Percentiles rank a stretch among this genome's conserved stretches.
These are phyloP conservation scores for Fonsecaea erecta DNA, from an alignment of 2,329 filamentous ascomycete species.

Conservation along the genomic window DNA sequence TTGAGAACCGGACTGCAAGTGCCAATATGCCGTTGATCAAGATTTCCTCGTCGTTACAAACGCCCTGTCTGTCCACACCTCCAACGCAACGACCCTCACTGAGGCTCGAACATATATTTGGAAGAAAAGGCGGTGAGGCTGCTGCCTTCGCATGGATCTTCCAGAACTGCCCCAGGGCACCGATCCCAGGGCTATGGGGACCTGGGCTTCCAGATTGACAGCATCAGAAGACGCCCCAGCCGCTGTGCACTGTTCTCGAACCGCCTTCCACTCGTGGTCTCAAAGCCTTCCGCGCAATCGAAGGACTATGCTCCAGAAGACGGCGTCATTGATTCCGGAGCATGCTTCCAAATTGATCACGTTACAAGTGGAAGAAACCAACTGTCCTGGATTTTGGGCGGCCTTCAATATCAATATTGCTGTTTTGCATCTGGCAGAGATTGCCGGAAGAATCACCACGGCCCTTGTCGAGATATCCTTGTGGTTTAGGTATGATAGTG, in stretches of 20 bases:
- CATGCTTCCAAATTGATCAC: conserved; percentile 3
- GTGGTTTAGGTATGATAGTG: conserved; percentile 31
- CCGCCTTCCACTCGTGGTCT: conserved; percentile 14
- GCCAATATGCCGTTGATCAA: conserved; percentile 21
- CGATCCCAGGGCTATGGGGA: too few relatives aligned
- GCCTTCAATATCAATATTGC: conserved; percentile 6
- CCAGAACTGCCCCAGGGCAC: too few relatives aligned
- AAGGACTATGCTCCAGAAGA: conserved; percentile 13
- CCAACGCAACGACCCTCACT: background rate
- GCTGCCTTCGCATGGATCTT: too few relatives aligned
- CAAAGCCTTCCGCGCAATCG: conserved; percentile 6
- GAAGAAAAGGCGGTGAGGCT: conserved; percentile 11
- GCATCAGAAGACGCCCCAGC: conserved; percentile 1
- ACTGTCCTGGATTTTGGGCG: conserved; percentile 14
- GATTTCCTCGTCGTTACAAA: conserved; percentile 4
- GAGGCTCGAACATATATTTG: conserved; percentile 3
- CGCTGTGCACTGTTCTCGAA: conserved; percentile 8
- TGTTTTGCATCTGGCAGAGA: conserved; percentile 18
- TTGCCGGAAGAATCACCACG: conserved; percentile 20
- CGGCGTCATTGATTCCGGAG: conserved; percentile 10
- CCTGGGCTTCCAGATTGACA: too few relatives aligned
- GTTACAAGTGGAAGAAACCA: conserved; percentile 17
- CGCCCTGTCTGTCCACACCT: background rate
- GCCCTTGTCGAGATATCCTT: conserved; percentile 34
- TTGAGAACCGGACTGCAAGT: conserved; percentile 14